Base-by-base conservation (phyloP, 371 early-diverging fungal species). In the Chytridiales sp. region DNA sequence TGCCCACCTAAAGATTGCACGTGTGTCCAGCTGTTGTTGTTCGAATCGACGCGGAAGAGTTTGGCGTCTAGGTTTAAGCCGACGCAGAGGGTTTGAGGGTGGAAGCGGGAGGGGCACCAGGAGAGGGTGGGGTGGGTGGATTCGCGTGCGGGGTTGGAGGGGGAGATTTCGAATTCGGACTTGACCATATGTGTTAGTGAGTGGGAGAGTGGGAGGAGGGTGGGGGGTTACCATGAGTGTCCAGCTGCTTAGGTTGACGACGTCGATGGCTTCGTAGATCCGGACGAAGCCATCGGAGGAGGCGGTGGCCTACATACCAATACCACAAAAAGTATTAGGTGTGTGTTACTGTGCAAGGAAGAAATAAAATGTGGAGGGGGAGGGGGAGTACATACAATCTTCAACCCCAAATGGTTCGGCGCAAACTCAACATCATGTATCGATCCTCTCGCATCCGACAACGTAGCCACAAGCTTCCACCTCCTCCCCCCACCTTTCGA, bases 391-490 rank as follows among this genome's bases (percentile, higher is more conserved):
- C 56, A 22, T 76, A 86, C 89, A 59, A 94, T 69, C 65, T 89
- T 81, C 34, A 92, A 70, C 1, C 90, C 88, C 30, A 83, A 68
- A 61, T 85, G 84, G 47, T 79, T 77, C 11, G 95, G 97, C 22
- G 93, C 86, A 80, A 96, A 96, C 57, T 87, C 90, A 17, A 96
- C 81, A 75, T 89, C 92, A 59, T 89, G 85, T 1, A 94, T 91
- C 0, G 89, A 78, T 9, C 87, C 91, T 51, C 78, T 78, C 40
- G 82, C 81, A 34, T 93, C 92, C 3, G 81, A 77, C 15, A 93
- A 64, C 17, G 84, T 73, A 51, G 88, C 87, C 49, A 80, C 64
- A 53, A 81, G 81, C 19, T 75, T 72, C 91, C 87, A 94, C 51
- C 84, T 80, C 35, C 71, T 78, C 51, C 85, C 86, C 58, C 83